Conservation (phyloP, 371 early-diverging fungal genomes). For the Mortierella sp. region DNA sequence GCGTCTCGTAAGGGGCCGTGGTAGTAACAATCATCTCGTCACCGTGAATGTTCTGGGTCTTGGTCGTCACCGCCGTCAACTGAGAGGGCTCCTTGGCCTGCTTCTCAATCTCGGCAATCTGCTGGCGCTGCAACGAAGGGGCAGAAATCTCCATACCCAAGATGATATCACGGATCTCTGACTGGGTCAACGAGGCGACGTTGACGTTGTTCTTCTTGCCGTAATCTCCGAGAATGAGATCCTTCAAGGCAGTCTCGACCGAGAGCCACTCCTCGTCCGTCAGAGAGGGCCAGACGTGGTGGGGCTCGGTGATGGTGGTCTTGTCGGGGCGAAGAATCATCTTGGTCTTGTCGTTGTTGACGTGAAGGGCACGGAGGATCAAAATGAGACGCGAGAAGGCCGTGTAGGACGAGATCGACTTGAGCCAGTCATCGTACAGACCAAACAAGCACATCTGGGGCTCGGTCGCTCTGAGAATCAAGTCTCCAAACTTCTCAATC, state of each 20-base stretch:
- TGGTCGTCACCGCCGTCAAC: conserved; percentile 95
- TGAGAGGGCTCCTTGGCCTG: conserved; percentile 94
- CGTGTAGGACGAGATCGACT: conserved; percentile 95
- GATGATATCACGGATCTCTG: conserved; percentile 99
- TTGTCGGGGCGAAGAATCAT: conserved; percentile 95
- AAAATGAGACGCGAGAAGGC: conserved; percentile 98
- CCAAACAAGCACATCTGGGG: conserved; percentile 95
- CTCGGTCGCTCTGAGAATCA: conserved; percentile 97
- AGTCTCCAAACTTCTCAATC: conserved; percentile 98
- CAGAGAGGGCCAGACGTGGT: conserved; percentile 97
- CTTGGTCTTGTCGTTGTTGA: conserved; percentile 97
- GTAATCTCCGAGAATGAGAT: conserved; percentile 98
- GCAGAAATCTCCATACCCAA: conserved; percentile 99
- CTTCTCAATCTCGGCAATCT: conserved; percentile 97
- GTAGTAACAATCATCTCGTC: conserved; percentile 98
- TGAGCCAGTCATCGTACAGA: conserved; percentile 97
- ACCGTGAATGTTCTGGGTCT: conserved; percentile 97
- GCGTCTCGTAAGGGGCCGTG: conserved; percentile 96
- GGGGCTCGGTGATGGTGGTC: conserved; percentile 92
- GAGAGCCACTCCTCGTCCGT: conserved; percentile 98
- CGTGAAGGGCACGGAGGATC: conserved; percentile 96
- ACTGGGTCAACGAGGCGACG: conserved; percentile 94
- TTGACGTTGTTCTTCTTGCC: conserved; percentile 99
- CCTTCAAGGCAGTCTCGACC: conserved; percentile 97
- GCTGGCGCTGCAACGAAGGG: conserved; percentile 97